Conservation (phyloP, 1,284 basidiomycete species). For the Tilletia walkeri region DNA sequence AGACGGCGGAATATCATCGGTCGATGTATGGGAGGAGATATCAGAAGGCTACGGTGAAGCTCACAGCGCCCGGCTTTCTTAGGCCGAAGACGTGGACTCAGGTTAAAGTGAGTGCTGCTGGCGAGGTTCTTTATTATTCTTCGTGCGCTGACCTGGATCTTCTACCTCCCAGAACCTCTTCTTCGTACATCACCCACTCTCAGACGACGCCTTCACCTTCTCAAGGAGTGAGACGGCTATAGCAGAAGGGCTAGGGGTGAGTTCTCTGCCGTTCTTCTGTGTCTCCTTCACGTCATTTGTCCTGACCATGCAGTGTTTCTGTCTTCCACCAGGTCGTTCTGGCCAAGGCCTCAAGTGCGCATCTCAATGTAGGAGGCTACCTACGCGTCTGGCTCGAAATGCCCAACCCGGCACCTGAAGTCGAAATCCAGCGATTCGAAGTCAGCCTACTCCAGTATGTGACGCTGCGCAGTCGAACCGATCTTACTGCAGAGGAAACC, state of each 20-base stretch:
- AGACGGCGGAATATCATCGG: conserved; percentile 10
- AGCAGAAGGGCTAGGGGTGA: conserved; percentile 16
- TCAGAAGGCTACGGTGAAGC: not conserved
- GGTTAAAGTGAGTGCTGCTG: not conserved
- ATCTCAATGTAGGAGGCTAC: conserved; percentile 39
- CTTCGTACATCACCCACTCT: not conserved
- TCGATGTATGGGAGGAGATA: conserved; percentile 12
- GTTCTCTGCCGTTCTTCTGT: not conserved
- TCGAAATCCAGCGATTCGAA: conserved; percentile 32
- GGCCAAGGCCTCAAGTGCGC: conserved; percentile 13
- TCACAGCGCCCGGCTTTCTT: not conserved
- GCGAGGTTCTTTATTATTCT: not conserved
- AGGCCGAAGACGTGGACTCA: conserved; percentile 1
- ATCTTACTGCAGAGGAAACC: conserved; percentile 29
- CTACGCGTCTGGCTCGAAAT: conserved; percentile 32
- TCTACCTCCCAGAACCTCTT: conserved; percentile 2
- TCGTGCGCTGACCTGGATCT: no score
- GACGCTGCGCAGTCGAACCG: conserved; percentile 32
- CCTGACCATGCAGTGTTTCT: no score
- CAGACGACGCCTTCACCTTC: not conserved
- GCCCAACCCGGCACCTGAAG: conserved; percentile 24
- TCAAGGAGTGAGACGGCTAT: conserved; percentile 2
- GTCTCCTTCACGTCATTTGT: not conserved
- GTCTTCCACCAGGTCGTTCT: not conserved
- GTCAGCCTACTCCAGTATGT: conserved; percentile 33